These are phyloP conservation scores for Coniophora puteana DNA, from an alignment of 1,284 basidiomycete species.

Conservation along the genomic window DNA sequence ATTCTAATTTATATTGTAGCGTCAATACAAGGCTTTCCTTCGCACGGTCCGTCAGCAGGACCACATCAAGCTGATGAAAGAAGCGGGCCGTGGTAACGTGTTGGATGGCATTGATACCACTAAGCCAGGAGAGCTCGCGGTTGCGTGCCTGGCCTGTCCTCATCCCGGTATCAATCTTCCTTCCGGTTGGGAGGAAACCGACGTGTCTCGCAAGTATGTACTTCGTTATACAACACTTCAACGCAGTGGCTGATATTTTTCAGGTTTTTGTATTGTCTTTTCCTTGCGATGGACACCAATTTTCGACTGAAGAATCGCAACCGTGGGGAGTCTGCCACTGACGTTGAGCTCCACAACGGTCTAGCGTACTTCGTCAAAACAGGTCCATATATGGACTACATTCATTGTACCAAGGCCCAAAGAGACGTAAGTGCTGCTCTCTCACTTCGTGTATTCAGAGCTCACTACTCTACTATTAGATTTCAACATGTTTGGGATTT, in stretches of 20 bases:
- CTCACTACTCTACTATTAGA: slow-evolving; percentile 6
- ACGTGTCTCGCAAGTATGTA: too few species aligned
- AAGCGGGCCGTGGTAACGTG: too few species aligned
- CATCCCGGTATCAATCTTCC: slow-evolving; percentile 12
- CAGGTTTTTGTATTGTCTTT: slow-evolving; percentile 20
- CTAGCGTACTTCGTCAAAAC: slow-evolving; percentile 17
- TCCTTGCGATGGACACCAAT: slow-evolving; percentile 25
- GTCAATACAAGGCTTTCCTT: too few species aligned
- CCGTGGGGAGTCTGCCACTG: slow-evolving; percentile 7
- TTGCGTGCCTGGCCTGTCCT: slow-evolving; percentile 13
- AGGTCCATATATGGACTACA: slow-evolving; percentile 10
- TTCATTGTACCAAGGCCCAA: slow-evolving; percentile 4
- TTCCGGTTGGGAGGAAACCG: not conserved
- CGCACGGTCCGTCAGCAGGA: too few species aligned
- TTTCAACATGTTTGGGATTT: slow-evolving; percentile 12
- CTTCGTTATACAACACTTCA: too few species aligned
- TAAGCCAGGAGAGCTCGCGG: slow-evolving; percentile 5
- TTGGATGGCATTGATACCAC: too few species aligned
- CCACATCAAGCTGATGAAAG: too few species aligned
- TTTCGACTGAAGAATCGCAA: slow-evolving; percentile 18
- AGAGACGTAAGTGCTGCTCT: slow-evolving; percentile 3
- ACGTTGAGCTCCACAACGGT: slow-evolving; percentile 11
- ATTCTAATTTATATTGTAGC: too few species aligned
- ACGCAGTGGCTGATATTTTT: too few species aligned
- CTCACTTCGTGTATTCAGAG: not conserved